A percentile compares a stretch with the other conserved stretches of the same genome.
These are phyloP conservation scores for Yamadazyma diospyri DNA, from an alignment of 1,139 yeast species.

Conservation along the genomic window DNA sequence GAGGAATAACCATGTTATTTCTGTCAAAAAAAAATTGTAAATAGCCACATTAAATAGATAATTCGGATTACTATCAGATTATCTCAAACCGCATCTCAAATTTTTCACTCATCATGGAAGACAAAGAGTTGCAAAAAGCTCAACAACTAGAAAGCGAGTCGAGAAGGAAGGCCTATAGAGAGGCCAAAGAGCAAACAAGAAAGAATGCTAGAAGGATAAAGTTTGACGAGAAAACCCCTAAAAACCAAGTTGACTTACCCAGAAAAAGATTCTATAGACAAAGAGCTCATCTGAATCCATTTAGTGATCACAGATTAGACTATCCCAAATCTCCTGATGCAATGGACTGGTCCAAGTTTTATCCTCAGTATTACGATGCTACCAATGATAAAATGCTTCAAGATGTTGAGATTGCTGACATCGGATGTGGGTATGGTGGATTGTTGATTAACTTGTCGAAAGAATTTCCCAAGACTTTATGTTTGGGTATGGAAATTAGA, in stretches of 20 bases:
- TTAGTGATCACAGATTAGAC: slow-evolving; percentile 88
- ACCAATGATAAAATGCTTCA: slow-evolving; percentile 40
- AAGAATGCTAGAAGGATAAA: slow-evolving; percentile 32
- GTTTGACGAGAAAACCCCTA: slow-evolving; percentile 16
- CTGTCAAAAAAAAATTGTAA: slow-evolving; percentile 1
- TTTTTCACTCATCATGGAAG: slow-evolving; percentile 11
- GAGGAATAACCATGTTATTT: slow-evolving; percentile 1
- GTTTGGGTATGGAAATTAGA: slow-evolving; percentile 94
- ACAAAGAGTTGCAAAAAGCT: slow-evolving; percentile 24
- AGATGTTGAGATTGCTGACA: slow-evolving; percentile 85
- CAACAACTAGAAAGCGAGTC: slow-evolving; percentile 33
- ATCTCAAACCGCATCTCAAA: slow-evolving; percentile 6
- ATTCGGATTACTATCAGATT: too few relatives aligned
- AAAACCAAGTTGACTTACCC: slow-evolving; percentile 48
- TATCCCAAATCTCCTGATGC: slow-evolving; percentile 76
- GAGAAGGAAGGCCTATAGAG: slow-evolving; percentile 39
- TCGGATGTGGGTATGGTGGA: slow-evolving; percentile 99
- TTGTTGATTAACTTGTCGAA: slow-evolving; percentile 77
- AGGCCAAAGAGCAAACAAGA: slow-evolving; percentile 33
- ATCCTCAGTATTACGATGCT: slow-evolving; percentile 55
- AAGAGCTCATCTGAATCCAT: slow-evolving; percentile 97
- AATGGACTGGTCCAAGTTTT: slow-evolving; percentile 84
- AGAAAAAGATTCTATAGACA: slow-evolving; percentile 90
- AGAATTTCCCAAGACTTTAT: slow-evolving; percentile 64
- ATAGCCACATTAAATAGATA: slow-evolving; percentile 2